These are phyloP conservation scores for Haematococcus lacustris DNA, from an alignment of 139 green algal species.

Conservation along the genomic window DNA sequence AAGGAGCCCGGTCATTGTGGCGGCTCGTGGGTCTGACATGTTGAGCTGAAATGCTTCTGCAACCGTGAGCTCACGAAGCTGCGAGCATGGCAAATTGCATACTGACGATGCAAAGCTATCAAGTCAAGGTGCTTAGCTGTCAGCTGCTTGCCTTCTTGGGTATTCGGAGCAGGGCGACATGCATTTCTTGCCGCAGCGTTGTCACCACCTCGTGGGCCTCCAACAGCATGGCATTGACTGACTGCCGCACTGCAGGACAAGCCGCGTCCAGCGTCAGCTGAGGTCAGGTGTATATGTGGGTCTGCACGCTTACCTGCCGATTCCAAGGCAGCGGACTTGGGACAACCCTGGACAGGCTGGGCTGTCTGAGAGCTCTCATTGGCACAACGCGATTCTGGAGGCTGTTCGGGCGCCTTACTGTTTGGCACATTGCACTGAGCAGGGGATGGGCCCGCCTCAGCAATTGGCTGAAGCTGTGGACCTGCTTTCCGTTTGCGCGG, in stretches of 20 bases:
- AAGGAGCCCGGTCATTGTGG: no score
- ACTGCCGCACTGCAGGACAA: neutral
- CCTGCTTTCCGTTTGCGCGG: no score
- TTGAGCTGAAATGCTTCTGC: neutral
- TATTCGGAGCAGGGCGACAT: neutral
- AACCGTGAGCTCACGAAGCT: neutral
- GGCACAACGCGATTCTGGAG: neutral
- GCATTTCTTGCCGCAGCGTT: neutral
- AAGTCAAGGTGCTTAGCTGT: neutral
- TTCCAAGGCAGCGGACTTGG: neutral
- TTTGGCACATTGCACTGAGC: no score
- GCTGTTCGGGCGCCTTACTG: no score
- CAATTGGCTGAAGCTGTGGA: no score
- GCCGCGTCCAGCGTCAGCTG: no score
- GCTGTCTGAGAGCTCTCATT: no score
- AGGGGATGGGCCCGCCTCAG: no score
- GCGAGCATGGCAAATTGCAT: neutral
- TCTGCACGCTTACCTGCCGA: neutral
- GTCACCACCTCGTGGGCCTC: neutral
- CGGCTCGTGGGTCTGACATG: no score
- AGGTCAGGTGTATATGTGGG: neutral
- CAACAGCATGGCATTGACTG: neutral
- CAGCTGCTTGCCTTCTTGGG: conserved; percentile 2
- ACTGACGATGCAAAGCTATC: neutral
- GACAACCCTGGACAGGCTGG: neutral